Conservation (phyloP, 2,329 filamentous ascomycete species). For the Ceratocystis cubensis region DNA sequence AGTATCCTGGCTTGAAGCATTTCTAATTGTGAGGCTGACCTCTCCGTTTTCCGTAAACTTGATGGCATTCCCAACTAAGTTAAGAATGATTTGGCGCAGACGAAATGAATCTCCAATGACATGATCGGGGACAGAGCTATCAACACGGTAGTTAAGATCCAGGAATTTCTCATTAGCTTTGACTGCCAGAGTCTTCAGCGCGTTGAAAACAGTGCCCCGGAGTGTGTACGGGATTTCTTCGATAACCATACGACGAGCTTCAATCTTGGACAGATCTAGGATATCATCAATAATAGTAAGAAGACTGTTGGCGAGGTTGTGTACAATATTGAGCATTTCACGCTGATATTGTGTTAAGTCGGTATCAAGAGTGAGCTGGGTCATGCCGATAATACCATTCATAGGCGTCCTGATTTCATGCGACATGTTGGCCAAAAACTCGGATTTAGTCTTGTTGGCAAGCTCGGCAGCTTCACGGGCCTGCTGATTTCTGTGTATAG, state of each 20-base stretch:
- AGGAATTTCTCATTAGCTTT: constrained; percentile 94
- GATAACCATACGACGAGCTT: constrained; percentile 95
- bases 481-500: constrained; percentile 91
- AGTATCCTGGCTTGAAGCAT: constrained; percentile 35
- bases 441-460: constrained; percentile 95
- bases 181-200: constrained; percentile 89
- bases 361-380: constrained; percentile 87
- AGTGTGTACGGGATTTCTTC: constrained; percentile 95
- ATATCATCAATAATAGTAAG: constrained; percentile 92
- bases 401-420: constrained; percentile 96
- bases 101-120: constrained; percentile 95
- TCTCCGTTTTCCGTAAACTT: constrained; percentile 97
- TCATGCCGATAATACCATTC: constrained; percentile 98
- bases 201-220: constrained; percentile 90
- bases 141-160: constrained; percentile 84
- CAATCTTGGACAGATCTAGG: constrained; percentile 65
- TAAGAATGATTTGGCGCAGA: constrained; percentile 89
- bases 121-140: constrained; percentile 85
- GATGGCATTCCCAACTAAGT: constrained; percentile 94
- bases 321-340: constrained; percentile 97
- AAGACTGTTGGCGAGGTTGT: constrained; percentile 89
- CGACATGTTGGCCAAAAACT: constrained; percentile 97
- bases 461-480: constrained; percentile 91
- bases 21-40: constrained; percentile 81
- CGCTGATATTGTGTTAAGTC: constrained; percentile 89